Conservation (phyloP, 176 grass and related monocot genomes). For the Oryza brachyantha region DNA sequence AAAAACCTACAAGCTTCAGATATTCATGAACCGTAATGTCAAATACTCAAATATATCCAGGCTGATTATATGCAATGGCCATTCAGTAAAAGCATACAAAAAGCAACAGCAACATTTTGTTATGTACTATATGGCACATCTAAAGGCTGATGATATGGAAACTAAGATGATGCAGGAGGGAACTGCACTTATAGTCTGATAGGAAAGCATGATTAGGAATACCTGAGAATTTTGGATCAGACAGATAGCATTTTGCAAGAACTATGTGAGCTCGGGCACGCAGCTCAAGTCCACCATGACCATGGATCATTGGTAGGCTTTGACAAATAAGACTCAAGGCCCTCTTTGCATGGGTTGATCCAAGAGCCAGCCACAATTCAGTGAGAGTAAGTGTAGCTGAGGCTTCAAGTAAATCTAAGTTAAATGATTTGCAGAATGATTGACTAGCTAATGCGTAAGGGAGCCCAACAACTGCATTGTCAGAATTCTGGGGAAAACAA, state of each 20-base stretch:
- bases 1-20: background rate
- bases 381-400: slow-evolving; percentile 79
- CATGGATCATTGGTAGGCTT: slow-evolving; percentile 81
- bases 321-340: slow-evolving; percentile 66
- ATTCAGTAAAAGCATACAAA: background rate
- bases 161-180: background rate
- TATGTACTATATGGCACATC: background rate
- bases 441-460: slow-evolving; percentile 84
- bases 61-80: background rate
- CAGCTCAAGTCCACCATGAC: slow-evolving; percentile 85
- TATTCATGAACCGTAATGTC: background rate
- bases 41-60: too few relatives aligned
- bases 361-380: slow-evolving; percentile 81
- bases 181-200: background rate
- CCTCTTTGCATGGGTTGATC: slow-evolving; percentile 69
- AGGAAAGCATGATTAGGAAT: background rate
- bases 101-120: background rate
- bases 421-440: slow-evolving; percentile 93
- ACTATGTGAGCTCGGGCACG: slow-evolving; percentile 65
- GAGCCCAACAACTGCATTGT: slow-evolving; percentile 67
- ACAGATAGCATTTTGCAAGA: slow-evolving; percentile 76
- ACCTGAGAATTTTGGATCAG: slow-evolving; percentile 65
- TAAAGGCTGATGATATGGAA: slow-evolving; percentile 3
- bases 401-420: slow-evolving; percentile 88
- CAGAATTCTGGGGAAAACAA: slow-evolving; percentile 59